These are phyloP conservation scores for Calonectria hawksworthii DNA, from an alignment of 2,329 filamentous ascomycete species.

Conservation along the genomic window DNA sequence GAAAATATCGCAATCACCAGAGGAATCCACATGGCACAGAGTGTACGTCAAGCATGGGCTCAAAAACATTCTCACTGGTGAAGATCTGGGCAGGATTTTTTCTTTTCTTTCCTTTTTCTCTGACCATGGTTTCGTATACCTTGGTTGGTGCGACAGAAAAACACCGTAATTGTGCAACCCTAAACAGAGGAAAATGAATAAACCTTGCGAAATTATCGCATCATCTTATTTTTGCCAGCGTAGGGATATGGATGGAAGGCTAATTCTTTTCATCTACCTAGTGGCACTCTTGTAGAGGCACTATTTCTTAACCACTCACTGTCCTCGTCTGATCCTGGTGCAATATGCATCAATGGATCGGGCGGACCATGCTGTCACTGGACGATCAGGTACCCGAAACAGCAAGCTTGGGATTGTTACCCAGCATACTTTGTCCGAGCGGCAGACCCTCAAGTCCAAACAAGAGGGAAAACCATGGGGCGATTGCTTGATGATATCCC, in stretches of 20 bases:
- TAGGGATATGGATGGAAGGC: background rate
- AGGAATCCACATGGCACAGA: background rate
- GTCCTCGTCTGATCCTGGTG: background rate
- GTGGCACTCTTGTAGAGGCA: background rate
- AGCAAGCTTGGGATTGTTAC: background rate
- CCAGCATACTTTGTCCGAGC: background rate
- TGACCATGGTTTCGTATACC: background rate
- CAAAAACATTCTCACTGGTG: background rate
- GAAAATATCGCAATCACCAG: background rate
- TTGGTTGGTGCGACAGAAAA: background rate
- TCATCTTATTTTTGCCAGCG: background rate
- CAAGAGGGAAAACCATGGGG: background rate
- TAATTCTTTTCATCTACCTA: background rate
- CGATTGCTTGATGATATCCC: background rate
- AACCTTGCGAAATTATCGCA: background rate
- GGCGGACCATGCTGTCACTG: background rate
- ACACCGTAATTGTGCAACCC: background rate
- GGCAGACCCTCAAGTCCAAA: background rate
- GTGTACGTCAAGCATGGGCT: background rate
- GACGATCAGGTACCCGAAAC: constrained; percentile 6
- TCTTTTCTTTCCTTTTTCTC: background rate
- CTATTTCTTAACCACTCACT: background rate
- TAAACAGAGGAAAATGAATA: background rate
- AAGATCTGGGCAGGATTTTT: background rate
- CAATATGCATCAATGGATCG: background rate